Evolutionary conservation across 257 asterid genomes (phyloP).

Genomic region (Lithospermum erythrorhizon): DNA sequence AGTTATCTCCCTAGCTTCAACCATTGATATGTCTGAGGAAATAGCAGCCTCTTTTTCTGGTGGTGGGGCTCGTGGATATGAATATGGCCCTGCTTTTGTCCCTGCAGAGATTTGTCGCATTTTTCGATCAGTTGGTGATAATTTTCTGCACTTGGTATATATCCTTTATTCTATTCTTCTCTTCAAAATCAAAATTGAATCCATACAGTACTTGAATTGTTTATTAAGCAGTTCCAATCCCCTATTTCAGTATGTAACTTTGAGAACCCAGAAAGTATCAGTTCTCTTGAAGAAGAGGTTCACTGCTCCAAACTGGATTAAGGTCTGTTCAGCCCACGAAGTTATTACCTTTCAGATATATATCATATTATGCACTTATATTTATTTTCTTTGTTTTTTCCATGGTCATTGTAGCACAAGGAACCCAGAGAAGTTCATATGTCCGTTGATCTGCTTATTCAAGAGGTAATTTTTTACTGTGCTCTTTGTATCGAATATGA

Average conservation of each 20-base stretch:
- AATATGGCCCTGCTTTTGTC: slow-evolving; percentile 56
- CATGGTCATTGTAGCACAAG: slow-evolving; percentile 50
- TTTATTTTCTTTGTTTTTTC: slow-evolving; percentile 10
- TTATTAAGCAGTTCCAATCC: slow-evolving; percentile 1
- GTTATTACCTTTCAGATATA: neutral
- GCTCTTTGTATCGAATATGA: neutral
- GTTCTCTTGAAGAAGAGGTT: slow-evolving; percentile 76
- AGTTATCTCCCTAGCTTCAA: neutral
- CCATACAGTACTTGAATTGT: neutral
- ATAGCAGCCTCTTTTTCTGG: slow-evolving; percentile 69
- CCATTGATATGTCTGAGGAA: slow-evolving; percentile 40
- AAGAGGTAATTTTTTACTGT: slow-evolving; percentile 44
- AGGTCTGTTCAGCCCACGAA: slow-evolving; percentile 36
- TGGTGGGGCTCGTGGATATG: slow-evolving; percentile 53
- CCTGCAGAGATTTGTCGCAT: slow-evolving; percentile 79
- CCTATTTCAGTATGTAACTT: slow-evolving; percentile 65
- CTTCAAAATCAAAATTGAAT: neutral
- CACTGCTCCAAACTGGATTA: slow-evolving; percentile 90
- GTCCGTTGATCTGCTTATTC: slow-evolving; percentile 89
- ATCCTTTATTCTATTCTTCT: neutral
- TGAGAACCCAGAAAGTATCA: slow-evolving; percentile 76
- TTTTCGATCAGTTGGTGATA: slow-evolving; percentile 69
- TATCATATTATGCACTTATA: slow-evolving; percentile 6
- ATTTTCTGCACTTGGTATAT: slow-evolving; percentile 75
- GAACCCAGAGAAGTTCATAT: slow-evolving; percentile 99